Conservation (phyloP, 2,329 filamentous ascomycete genomes). For the Cladosporium sp. region DNA sequence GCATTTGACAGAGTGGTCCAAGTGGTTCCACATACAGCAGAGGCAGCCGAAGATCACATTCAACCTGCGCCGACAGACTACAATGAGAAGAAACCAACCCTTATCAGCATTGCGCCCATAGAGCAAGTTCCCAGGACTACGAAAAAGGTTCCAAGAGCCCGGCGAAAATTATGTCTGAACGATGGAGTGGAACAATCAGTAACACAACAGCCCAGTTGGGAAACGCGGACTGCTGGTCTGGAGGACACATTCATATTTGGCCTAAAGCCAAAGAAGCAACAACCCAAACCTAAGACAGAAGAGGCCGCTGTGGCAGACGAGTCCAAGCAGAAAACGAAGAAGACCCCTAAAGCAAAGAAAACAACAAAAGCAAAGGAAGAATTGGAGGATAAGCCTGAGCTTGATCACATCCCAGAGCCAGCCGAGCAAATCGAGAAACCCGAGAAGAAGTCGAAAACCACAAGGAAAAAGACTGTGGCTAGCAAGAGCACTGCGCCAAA, state of each 20-base stretch:
- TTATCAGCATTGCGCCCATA: too few species aligned
- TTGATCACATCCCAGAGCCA: neutral
- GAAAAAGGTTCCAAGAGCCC: neutral
- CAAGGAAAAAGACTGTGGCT: neutral
- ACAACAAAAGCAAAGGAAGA: neutral
- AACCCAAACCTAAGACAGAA: neutral
- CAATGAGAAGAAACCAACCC: neutral
- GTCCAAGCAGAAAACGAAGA: neutral
- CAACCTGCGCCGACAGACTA: too few species aligned
- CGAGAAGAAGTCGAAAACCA: neutral
- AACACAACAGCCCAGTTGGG: neutral
- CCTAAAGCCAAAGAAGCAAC: neutral
- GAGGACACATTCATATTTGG: conserved; percentile 18
- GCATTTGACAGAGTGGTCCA: neutral
- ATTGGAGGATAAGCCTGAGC: neutral
- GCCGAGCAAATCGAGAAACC: neutral
- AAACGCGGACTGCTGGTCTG: neutral
- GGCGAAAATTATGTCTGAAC: neutral
- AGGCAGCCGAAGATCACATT: neutral
- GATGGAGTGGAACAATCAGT: neutral
- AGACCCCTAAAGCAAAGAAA: neutral
- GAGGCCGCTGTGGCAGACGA: neutral
- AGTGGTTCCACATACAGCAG: neutral
- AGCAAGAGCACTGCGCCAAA: neutral
- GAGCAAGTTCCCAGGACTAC: neutral